phyloP scores from a whole-genome alignment of 257 asterid genomes.

The Nicotiana tomentosiformis region DNA sequence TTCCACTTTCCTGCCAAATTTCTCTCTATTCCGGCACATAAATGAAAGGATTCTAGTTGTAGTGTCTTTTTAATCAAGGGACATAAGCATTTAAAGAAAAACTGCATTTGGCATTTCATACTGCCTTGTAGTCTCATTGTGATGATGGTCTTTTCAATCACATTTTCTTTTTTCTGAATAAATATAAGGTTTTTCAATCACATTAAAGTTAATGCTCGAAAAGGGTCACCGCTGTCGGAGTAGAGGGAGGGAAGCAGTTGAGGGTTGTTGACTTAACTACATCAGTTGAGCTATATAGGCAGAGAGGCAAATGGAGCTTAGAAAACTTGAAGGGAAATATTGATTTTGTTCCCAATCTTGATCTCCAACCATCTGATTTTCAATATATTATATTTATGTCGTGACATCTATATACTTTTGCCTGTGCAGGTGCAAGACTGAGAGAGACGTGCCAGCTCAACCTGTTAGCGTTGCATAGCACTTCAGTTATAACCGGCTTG shows the following conservation, averaged over 20 bases:
- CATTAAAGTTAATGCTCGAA: not conserved
- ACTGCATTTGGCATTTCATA: not conserved
- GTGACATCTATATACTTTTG: not conserved
- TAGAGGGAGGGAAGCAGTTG: not conserved
- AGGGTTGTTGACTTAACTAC: not conserved
- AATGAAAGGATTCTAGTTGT: not conserved
- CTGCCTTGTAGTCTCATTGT: not conserved
- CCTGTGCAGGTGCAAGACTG: constrained; percentile 32
- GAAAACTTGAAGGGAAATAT: not conserved
- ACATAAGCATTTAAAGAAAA: not conserved
- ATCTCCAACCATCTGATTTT: not conserved
- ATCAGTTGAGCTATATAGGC: not conserved
- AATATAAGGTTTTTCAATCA: not conserved
- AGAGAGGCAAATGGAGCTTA: not conserved
- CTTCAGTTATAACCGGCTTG: not conserved
- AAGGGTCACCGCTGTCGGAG: not conserved
- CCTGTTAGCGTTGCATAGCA: constrained; percentile 24
- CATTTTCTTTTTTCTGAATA: not conserved
- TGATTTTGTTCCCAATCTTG: not conserved
- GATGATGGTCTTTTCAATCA: not conserved
- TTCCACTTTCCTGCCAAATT: no score
- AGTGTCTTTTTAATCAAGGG: not conserved
- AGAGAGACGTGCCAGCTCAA: constrained; percentile 22
- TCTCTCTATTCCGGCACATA: no score
- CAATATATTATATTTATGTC: not conserved